A percentile compares a stretch with the other conserved stretches of the same genome.
These are phyloP conservation scores for Pleurotus sapidus DNA, from an alignment of 768 basidiomycete genomes.

Conservation along the genomic window DNA sequence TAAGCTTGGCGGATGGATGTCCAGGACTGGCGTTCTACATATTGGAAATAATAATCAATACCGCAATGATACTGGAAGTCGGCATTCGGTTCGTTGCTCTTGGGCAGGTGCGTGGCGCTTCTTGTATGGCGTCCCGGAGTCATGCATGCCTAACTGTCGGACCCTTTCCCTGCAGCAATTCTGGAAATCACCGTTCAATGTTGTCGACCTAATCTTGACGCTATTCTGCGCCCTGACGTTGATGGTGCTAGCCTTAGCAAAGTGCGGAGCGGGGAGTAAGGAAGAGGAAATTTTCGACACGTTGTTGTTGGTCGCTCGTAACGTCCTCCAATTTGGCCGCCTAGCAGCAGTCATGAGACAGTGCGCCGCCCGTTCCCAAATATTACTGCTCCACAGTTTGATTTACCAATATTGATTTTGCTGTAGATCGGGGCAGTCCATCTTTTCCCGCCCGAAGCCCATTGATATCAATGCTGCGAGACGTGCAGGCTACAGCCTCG, in stretches of 20 bases:
- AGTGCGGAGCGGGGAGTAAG: constrained; percentile 78
- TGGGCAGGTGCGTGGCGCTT: constrained; percentile 65
- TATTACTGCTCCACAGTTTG: background rate
- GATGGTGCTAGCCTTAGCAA: constrained; percentile 84
- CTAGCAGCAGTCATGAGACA: constrained; percentile 92
- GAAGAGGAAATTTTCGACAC: constrained; percentile 96
- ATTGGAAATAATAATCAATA: constrained; percentile 85
- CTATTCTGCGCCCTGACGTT: constrained; percentile 87
- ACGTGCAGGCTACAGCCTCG: constrained; percentile 62
- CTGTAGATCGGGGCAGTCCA: constrained; percentile 79
- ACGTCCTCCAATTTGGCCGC: constrained; percentile 89
- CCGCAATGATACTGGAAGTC: constrained; percentile 93
- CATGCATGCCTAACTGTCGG: constrained; percentile 2
- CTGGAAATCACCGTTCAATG: constrained; percentile 92
- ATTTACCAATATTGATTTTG: background rate
- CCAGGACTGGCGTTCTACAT: constrained; percentile 88
- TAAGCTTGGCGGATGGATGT: constrained; percentile 82
- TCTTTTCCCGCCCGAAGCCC: constrained; percentile 82
- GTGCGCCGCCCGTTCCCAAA: constrained; percentile 44
- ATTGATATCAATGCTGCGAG: constrained; percentile 78
- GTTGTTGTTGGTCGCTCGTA: constrained; percentile 85
- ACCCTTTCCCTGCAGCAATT: constrained; percentile 67
- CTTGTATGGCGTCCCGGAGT: background rate
- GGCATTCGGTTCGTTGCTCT: constrained; percentile 89
- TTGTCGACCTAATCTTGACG: constrained; percentile 86